These are phyloP conservation scores for Sodiomyces alkalinus DNA, from an alignment of 2,329 filamentous ascomycete species.

Conservation along the genomic window DNA sequence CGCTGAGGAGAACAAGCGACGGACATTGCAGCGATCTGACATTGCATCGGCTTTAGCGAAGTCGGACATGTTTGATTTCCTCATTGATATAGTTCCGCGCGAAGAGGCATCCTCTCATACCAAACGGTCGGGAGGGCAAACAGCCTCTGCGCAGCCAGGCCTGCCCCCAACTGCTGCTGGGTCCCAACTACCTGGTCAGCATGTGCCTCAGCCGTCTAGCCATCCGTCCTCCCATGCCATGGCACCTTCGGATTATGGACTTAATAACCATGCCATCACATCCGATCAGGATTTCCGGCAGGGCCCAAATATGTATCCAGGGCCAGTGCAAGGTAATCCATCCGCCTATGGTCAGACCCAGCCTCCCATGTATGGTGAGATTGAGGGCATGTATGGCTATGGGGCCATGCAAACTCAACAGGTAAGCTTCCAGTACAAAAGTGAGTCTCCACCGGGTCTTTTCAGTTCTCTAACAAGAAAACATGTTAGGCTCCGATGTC, in stretches of 20 bases:
- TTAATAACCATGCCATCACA: constrained; percentile 47
- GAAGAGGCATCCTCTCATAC: constrained; percentile 81
- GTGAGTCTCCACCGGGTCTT: neutral
- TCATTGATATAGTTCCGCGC: constrained; percentile 95
- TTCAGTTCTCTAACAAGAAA: neutral
- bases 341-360: constrained; percentile 65
- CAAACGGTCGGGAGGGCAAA: constrained; percentile 52
- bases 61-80: constrained; percentile 99
- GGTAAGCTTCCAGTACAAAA: constrained; percentile 35
- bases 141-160: constrained; percentile 22
- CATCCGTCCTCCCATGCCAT: constrained; percentile 39
- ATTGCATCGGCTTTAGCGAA: constrained; percentile 93
- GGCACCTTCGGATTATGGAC: constrained; percentile 43
- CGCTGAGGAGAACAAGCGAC: constrained; percentile 94
- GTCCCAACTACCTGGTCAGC: constrained; percentile 38
- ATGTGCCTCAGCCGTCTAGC: constrained; percentile 39
- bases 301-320: constrained; percentile 67
- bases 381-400: constrained; percentile 78
- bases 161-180: constrained; percentile 15
- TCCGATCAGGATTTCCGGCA: constrained; percentile 68
- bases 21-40: constrained; percentile 87
- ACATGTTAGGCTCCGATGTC: constrained; percentile 25
- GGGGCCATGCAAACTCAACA: constrained; percentile 69
- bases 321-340: constrained; percentile 60
- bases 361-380: constrained; percentile 65